Base-by-base conservation (phyloP, 2,329 filamentous ascomycete genomes). In the Colletotrichum filicis region DNA sequence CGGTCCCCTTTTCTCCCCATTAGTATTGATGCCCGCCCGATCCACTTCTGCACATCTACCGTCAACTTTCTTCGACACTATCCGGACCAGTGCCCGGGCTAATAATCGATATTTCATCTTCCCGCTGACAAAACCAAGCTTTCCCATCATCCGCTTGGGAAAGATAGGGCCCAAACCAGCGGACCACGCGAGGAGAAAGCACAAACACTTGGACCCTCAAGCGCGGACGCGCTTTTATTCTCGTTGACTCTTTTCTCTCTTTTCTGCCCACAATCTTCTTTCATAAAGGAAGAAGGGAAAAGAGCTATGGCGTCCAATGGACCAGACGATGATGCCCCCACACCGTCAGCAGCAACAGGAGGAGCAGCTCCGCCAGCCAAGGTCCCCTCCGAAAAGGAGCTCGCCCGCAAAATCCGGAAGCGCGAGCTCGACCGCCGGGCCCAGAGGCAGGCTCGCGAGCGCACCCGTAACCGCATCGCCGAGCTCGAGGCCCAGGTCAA, bases 371-470 rank as follows among this genome's bases (percentile, higher is more conserved):
- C 55, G 19, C 66, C 66, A 26, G 66, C 46, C 49, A 73, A 70
- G 60, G 56, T 61, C 19, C 70, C 56, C 32, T 70, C 70, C 14
- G 74, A 74, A 46, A 71, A 68, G 60, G 74, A 74, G 56, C 63
- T 74, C 14, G 74, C 74, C 26, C 74, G 74, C 35, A 74, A 74
- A 67, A 75, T 79, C 37, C 79, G 79, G 74, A 81, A 81, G 74
- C 73, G 79, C 14, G 79, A 81, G 59, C 77, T 80, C 14, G 80
- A 81, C 61, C 79, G 79, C 68, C 78, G 78, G 58, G 79, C 79
- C 8, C 79, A 81, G 71, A 75, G 79, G 5, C 68, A 78, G n/a
- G 78, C 79, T 9, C 78, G 79, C 16, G 80, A 81, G 62, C 75
- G 79, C 11, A 81, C 78, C 35, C 79, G 78, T 69, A 79, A 75